These are phyloP conservation scores for Yarrowia sp. DNA, from an alignment of 805 yeast species.

Conservation along the genomic window DNA sequence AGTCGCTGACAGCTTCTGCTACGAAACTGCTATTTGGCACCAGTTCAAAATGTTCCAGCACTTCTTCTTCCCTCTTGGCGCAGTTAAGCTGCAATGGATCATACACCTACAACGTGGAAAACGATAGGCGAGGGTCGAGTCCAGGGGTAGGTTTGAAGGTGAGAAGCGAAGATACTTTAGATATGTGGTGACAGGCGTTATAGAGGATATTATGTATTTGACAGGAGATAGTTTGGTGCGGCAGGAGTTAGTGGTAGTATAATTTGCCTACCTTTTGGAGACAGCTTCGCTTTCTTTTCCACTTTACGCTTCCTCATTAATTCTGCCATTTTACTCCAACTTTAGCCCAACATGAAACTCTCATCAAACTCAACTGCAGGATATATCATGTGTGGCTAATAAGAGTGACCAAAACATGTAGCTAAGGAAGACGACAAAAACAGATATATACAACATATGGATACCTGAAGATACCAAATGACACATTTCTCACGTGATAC, in stretches of 20 bases:
- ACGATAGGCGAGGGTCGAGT: constrained; percentile 8
- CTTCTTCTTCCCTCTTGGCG: neutral
- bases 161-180: too few species aligned
- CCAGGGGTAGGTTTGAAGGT: neutral
- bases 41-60: neutral
- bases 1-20: too few species aligned
- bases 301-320: neutral
- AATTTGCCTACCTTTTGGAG: too few species aligned
- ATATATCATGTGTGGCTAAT: constrained; percentile 5
- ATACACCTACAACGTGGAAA: constrained; percentile 11
- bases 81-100: constrained; percentile 2
- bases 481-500: neutral
- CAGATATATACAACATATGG: neutral
- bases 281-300: too few species aligned
- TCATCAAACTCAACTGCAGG: constrained; percentile 4
- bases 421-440: neutral
- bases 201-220: too few species aligned
- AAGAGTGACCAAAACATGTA: neutral
- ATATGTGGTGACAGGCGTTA: too few species aligned
- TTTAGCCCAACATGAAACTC: constrained; percentile 1
- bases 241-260: too few species aligned
- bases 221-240: too few species aligned
- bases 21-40: too few species aligned
- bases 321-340: too few species aligned
- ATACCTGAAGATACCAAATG: neutral